Evolutionary conservation across 2,329 filamentous ascomycete species (phyloP), one percentile per base, ranked within the genome.

Genomic region (Penicillium concentricum): DNA sequence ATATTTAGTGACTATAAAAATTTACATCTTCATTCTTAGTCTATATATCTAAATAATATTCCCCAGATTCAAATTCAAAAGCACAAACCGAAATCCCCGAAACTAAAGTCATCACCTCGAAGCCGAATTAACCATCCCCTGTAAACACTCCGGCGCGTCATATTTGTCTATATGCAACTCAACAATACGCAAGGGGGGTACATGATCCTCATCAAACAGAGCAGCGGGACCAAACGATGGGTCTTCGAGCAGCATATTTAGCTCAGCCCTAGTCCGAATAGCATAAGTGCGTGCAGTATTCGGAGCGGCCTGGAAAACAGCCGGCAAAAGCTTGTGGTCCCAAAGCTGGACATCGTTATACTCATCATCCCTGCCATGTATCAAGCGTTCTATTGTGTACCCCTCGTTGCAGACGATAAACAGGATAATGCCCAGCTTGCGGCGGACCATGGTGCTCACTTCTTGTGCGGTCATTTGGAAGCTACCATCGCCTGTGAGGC

Each of bases 401-500:
- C 91, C 91, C 35, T 91, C 84, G 72, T 93, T 93, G 80, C 88
- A 90, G 61, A 94, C 87, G 59, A 92, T 81, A 71, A 94, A 87
- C 79, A 94, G 86, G 68, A 90, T 92, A 18, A 88, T 82, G 57
- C 86, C 84, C 48, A 94, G 77, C 15, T 82, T 79, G 56, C 88
- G 84, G 20, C 86, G 83, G 61, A 95, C 84, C 82, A 94, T 92
- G 9, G 90, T 93, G 71, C 85, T 88, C 61, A 94, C 73, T 74
- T 93, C 90, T 70, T 95, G 91, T 0, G 83, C 88, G 0, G 90
- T 93, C 56, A 94, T 80, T 72, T 95, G 90, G 76, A 95, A 87
- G 51, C 86, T 90, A 20, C 91, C 91, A 67, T 96, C 91, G n/a
- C 91, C 91, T 10, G 91, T 89, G 68, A 94, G 91, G 35, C 94